Conservation (phyloP, 1,284 basidiomycete genomes). For the Boletus smithii region DNA sequence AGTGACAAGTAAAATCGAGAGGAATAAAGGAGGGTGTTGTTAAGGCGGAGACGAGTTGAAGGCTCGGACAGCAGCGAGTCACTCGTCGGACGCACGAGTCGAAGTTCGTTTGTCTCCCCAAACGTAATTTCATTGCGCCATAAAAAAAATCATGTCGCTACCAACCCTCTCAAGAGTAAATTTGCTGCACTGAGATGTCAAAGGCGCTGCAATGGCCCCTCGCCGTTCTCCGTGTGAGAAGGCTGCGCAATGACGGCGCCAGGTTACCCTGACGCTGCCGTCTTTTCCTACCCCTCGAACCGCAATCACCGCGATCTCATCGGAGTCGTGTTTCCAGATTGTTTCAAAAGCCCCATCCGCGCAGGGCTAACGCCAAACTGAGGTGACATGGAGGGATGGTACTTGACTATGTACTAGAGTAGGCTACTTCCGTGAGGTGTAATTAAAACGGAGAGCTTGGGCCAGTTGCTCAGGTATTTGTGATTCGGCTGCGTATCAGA, state of each 20-base stretch:
- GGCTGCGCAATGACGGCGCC: slow-evolving; percentile 12
- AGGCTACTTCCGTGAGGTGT: slow-evolving; percentile 1
- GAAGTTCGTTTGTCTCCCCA: background rate
- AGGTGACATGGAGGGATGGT: slow-evolving; percentile 11
- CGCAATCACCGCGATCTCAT: slow-evolving; percentile 8
- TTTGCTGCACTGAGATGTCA: slow-evolving; percentile 9
- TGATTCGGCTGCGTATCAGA: background rate
- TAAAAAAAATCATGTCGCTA: background rate
- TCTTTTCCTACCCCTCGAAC: slow-evolving; percentile 1
- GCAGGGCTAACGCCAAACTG: slow-evolving; percentile 9
- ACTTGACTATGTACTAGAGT: background rate
- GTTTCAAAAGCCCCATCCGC: slow-evolving; percentile 2
- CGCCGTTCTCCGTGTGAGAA: slow-evolving; percentile 5
- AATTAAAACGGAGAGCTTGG: slow-evolving; percentile 13
- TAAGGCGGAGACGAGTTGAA: slow-evolving; percentile 24
- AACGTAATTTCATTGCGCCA: slow-evolving; percentile 16
- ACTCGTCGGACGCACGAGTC: no score
- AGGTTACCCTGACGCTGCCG: background rate
- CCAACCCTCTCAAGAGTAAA: slow-evolving; percentile 2
- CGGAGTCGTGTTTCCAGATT: slow-evolving; percentile 1
- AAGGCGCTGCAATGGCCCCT: background rate
- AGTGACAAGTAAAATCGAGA: slow-evolving; percentile 1
- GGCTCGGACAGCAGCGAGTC: no score
- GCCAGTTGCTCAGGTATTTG: background rate
- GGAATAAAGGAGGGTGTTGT: slow-evolving; percentile 23